Evolutionary conservation across 1,284 basidiomycete species (phyloP).

Genomic region (Tetrapyrgos nigripes): DNA sequence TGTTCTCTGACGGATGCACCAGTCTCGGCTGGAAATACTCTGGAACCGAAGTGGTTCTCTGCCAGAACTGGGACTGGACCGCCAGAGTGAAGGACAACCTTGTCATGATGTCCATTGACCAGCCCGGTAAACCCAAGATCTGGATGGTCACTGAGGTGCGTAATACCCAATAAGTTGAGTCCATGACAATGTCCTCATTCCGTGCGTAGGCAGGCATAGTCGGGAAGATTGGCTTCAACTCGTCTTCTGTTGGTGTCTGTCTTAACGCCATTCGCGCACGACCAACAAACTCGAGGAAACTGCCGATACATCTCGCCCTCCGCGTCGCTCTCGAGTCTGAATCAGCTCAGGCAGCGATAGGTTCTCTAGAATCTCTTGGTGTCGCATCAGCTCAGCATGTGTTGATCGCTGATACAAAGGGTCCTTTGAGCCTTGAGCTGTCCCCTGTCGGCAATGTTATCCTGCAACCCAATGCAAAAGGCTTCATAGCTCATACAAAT

Average conservation of each 20-base stretch:
- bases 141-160: conserved; percentile 20
- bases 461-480: conserved; percentile 7
- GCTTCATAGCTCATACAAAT: conserved; percentile 21
- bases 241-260: conserved; percentile 19
- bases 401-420: conserved; percentile 19
- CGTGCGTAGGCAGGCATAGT: conserved; percentile 20
- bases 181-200: not conserved
- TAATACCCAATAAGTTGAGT: not conserved
- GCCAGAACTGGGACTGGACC: conserved; percentile 25
- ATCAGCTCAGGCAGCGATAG: conserved; percentile 15
- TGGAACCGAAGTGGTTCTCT: conserved; percentile 13
- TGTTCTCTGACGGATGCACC: conserved; percentile 24
- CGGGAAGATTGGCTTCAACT: conserved; percentile 26
- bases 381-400: conserved; percentile 22
- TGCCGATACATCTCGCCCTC: conserved; percentile 22
- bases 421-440: conserved; percentile 18
- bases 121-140: conserved; percentile 18
- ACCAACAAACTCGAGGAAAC: conserved; percentile 17
- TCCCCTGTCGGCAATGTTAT: conserved; percentile 18
- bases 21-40: conserved; percentile 18
- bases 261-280: conserved; percentile 24
- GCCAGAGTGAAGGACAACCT: conserved; percentile 16
- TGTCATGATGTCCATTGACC: conserved; percentile 21
- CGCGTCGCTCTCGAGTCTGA: conserved; percentile 18
- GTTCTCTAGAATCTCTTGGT: conserved; percentile 12